Base-by-base conservation (phyloP, 164 flowering plant species). In the Pachysandra terminalis region DNA sequence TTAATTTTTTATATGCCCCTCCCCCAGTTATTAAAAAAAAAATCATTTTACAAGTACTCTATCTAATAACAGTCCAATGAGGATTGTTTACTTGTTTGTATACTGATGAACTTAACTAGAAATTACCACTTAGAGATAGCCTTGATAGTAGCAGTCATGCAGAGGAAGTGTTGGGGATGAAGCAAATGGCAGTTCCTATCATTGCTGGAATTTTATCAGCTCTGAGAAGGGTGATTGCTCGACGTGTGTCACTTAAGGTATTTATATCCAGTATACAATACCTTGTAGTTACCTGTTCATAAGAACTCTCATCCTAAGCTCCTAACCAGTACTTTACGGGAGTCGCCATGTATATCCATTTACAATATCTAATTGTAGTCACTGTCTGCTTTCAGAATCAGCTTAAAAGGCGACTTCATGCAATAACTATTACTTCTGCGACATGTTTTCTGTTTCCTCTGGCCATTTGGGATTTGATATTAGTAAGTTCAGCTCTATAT, bases 181-280 rank as follows among this genome's bases (percentile, higher is more conserved):
- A 67, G 37, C 80, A 78, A 54, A 90, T 95, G 97, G 67, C 67
- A 55, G 71, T 86, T 80, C 99, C 97, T 16, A 80, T 95, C 24
- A 41, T 84, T 77, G 98, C 98, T 72, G 99, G 99, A 77, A 87
- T 92, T 71, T 83, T 95, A 67, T 95, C 98, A 70, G 97, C 94
- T 59, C 74, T 95, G 78, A 88, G 95, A 79, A 86, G 99, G 82
- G 99, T 92, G 73, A 84, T 92, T 75, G 90, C 98, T 23, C 81
- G 99, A 58, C 96, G 99, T 71, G 91, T 95, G 73, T 92, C 99
- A 67, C 89, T 95, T 37, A 95, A 92, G 98, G 99, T 91, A 63
- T 68, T 62, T 9, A 65, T 64, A 48, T 45, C 51, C 6, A n/a
- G n/a, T n/a, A n/a, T n/a, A n/a, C n/a, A n/a, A n/a, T 22, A 9